Evolutionary conservation across 2,329 filamentous ascomycete species (phyloP), one percentile per base, ranked within the genome.

Genomic region (Exophiala aquamarina): DNA sequence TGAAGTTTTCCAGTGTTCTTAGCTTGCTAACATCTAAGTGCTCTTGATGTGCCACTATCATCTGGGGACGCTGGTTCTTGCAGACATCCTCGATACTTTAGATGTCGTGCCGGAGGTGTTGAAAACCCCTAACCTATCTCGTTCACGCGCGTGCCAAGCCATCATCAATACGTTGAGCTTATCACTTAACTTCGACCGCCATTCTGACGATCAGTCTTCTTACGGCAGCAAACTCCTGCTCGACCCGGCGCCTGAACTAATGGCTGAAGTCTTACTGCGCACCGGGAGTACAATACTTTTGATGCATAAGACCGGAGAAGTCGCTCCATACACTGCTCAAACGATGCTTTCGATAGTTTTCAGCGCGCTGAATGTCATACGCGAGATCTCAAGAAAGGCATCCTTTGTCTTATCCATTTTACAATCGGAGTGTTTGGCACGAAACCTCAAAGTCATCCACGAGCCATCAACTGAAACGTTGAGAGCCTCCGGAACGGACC

Each of bases 141-240:
- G 46, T 10, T 28, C 37, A 23, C 20, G 42, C 9, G 46, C 46
- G 10, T 49, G 46, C 14, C 35, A 39, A 6, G 32, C 46, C 10
- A 49, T 49, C 18, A 26, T 44, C 6, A 49, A 49, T 18, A 33
- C 39, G 2, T 3, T 49, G 15, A 49, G 17, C 20, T 19, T 49
- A 15, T 32, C 34, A n/a, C 18, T 49, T 13, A 49, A 38, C 31
- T 39, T 10, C 23, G 46, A 49, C 15, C 17, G 41, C 5, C 44
- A 49, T 15, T 49, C 46, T 13, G 10, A 34, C 6, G 45, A 48
- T 17, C 33, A 44, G 13, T 31, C 19, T 26, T 32, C 32, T 6
- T 39, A 18, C 17, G 40, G 39, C 3, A 49, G 46, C 29, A 37
- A 18, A 21, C n/a, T 49, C 28, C 33, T 49, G 5, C 20, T 9